Evolutionary conservation across 345 rosid species (phyloP).

Genomic region (Cochlearia excelsa): DNA sequence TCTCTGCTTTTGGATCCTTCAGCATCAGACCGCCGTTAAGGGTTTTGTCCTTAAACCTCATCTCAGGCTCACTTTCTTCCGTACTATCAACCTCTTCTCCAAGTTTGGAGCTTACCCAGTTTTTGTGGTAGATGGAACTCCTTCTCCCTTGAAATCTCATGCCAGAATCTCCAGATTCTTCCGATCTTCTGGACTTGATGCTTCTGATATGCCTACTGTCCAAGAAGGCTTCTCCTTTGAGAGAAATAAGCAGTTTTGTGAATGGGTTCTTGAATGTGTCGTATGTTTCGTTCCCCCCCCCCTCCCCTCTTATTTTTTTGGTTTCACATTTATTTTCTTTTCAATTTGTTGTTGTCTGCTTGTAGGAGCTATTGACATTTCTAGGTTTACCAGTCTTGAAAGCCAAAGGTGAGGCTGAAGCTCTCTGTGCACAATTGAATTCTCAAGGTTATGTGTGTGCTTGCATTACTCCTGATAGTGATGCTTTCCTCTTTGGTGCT

Average conservation of each 20-base stretch:
- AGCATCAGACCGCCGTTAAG: slow-evolving; percentile 77
- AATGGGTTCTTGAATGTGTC: slow-evolving; percentile 71
- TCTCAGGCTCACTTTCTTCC: slow-evolving; percentile 84
- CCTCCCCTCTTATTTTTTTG: neutral
- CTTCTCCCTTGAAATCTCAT: slow-evolving; percentile 74
- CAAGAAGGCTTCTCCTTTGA: slow-evolving; percentile 58
- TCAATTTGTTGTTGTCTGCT: neutral
- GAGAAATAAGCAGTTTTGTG: slow-evolving; percentile 59
- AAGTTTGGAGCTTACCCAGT: slow-evolving; percentile 93
- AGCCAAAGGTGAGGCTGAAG: slow-evolving; percentile 93
- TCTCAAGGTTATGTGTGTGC: slow-evolving; percentile 74
- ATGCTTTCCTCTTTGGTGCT: slow-evolving; percentile 92
- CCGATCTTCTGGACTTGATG: slow-evolving; percentile 55
- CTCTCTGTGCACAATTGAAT: slow-evolving; percentile 82
- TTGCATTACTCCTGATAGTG: slow-evolving; percentile 90
- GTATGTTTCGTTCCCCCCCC: slow-evolving; percentile 41
- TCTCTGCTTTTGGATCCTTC: slow-evolving; percentile 83
- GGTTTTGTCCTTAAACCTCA: slow-evolving; percentile 49
- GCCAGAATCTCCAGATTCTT: slow-evolving; percentile 63
- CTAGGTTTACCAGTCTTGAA: slow-evolving; percentile 82
- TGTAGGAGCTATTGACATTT: slow-evolving; percentile 70
- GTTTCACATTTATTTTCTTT: neutral
- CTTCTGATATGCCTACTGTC: slow-evolving; percentile 36
- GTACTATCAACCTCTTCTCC: slow-evolving; percentile 76
- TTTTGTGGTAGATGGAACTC: slow-evolving; percentile 84